Evolutionary conservation across 2,329 filamentous ascomycete species (phyloP).

Genomic region (Sporothrix dimorphospora): DNA sequence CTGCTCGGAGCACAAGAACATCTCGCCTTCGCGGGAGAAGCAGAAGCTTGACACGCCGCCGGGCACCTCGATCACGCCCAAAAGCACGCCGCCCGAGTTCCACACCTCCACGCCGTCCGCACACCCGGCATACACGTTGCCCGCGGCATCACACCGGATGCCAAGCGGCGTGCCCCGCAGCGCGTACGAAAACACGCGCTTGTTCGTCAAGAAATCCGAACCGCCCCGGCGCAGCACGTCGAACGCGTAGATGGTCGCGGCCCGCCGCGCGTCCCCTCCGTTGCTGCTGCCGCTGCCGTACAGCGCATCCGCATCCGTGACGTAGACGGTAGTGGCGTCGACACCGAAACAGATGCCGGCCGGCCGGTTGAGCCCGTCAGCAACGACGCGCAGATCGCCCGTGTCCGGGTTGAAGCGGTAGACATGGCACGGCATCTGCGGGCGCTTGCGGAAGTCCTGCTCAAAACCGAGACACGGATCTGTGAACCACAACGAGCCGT

Average conservation of each 20-base stretch:
- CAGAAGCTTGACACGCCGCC: constrained; percentile 51
- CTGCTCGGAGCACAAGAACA: constrained; percentile 54
- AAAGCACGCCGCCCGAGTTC: constrained; percentile 47
- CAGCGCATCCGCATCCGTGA: constrained; percentile 46
- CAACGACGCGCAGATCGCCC: constrained; percentile 51
- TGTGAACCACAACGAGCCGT: constrained; percentile 54
- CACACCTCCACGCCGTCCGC: constrained; percentile 56
- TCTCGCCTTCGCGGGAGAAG: constrained; percentile 47
- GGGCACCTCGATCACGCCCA: constrained; percentile 47
- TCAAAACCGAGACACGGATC: constrained; percentile 51
- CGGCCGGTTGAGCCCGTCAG: constrained; percentile 51
- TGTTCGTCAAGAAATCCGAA: constrained; percentile 51
- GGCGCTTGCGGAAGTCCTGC: constrained; percentile 48
- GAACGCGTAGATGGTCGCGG: constrained; percentile 52
- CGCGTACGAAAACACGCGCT: constrained; percentile 56
- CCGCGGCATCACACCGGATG: constrained; percentile 47
- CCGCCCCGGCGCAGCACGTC: constrained; percentile 47
- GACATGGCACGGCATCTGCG: constrained; percentile 52
- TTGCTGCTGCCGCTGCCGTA: constrained; percentile 34
- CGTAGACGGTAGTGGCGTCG: constrained; percentile 46
- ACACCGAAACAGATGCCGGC: constrained; percentile 47
- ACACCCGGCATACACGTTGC: constrained; percentile 53
- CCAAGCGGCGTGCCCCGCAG: constrained; percentile 50
- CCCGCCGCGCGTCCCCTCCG: constrained; percentile 38
- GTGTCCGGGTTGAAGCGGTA: constrained; percentile 50